Evolutionary conservation across 805 yeast species (phyloP).

Genomic region (Candida insectorum): DNA sequence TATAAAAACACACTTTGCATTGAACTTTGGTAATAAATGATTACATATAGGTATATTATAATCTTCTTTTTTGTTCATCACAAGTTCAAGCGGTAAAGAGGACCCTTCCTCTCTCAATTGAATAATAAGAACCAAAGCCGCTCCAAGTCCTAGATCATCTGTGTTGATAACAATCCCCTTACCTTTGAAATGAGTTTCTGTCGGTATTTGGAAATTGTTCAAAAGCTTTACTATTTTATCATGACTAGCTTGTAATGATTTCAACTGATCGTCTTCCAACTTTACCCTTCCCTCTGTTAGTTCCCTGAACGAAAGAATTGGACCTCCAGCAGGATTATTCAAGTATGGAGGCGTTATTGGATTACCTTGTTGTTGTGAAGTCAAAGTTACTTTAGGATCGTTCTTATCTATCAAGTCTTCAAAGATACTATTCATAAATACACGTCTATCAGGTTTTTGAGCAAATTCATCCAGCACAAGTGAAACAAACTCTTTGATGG

Average conservation of each 20-base stretch:
- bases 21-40: conserved; percentile 19
- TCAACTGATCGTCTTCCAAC: conserved; percentile 12
- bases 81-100: conserved; percentile 31
- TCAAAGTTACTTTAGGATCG: conserved; percentile 4
- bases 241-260: conserved; percentile 23
- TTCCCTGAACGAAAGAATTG: not conserved
- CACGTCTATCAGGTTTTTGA: not conserved
- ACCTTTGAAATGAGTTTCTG: conserved; percentile 22
- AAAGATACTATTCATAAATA: conserved; percentile 3
- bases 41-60: conserved; percentile 26
- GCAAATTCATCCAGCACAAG: not conserved
- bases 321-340: not conserved
- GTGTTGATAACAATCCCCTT: conserved; percentile 36
- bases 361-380: not conserved
- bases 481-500: not conserved
- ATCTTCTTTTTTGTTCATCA: conserved; percentile 22
- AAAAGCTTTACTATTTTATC: conserved; percentile 23
- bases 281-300: conserved; percentile 1
- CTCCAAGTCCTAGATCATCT: conserved; percentile 20
- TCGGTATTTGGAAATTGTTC: conserved; percentile 22
- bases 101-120: conserved; percentile 32
- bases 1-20: conserved; percentile 25
- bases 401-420: conserved; percentile 3
- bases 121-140: conserved; percentile 25
- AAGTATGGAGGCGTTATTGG: not conserved